These are phyloP conservation scores for Casuarina equisetifolia DNA, from an alignment of 306 rosid species.

Conservation along the genomic window DNA sequence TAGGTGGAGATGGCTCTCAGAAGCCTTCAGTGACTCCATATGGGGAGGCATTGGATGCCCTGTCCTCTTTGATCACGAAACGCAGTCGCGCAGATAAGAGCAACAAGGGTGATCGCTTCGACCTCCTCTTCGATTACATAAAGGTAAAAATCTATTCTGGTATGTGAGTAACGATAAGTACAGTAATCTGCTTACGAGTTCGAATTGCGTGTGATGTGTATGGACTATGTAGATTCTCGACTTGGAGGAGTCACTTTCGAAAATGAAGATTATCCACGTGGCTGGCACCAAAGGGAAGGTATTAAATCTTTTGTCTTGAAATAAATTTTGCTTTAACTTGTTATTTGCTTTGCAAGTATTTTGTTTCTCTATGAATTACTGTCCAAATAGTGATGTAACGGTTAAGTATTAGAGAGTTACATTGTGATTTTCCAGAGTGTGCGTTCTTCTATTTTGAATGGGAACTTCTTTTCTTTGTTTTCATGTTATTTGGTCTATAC, in stretches of 20 bases:
- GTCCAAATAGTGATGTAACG: not conserved
- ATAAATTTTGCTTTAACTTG: not conserved
- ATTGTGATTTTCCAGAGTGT: not conserved
- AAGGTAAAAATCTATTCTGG: slow-evolving; percentile 44
- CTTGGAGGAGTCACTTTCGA: slow-evolving; percentile 72
- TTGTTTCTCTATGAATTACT: not conserved
- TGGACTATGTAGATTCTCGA: slow-evolving; percentile 62
- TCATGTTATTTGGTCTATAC: not conserved
- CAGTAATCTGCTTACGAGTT: slow-evolving; percentile 10
- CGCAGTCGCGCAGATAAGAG: slow-evolving; percentile 80
- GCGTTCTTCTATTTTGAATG: not conserved
- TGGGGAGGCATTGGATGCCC: slow-evolving; percentile 76
- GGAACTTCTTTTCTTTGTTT: not conserved
- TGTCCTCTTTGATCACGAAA: slow-evolving; percentile 77
- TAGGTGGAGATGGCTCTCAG: slow-evolving; percentile 43
- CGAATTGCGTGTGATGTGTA: not conserved
- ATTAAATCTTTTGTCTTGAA: slow-evolving; percentile 15
- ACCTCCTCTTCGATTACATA: slow-evolving; percentile 57
- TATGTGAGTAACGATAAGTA: slow-evolving; percentile 12
- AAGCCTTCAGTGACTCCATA: slow-evolving; percentile 46
- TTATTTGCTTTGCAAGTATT: not conserved
- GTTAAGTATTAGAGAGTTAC: not conserved
- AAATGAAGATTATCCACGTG: slow-evolving; percentile 88
- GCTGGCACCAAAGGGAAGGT: slow-evolving; percentile 99
- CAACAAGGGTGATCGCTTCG: slow-evolving; percentile 71